Evolutionary conservation across 1,284 basidiomycete genomes (phyloP).

Genomic region (Melampsora americana): DNA sequence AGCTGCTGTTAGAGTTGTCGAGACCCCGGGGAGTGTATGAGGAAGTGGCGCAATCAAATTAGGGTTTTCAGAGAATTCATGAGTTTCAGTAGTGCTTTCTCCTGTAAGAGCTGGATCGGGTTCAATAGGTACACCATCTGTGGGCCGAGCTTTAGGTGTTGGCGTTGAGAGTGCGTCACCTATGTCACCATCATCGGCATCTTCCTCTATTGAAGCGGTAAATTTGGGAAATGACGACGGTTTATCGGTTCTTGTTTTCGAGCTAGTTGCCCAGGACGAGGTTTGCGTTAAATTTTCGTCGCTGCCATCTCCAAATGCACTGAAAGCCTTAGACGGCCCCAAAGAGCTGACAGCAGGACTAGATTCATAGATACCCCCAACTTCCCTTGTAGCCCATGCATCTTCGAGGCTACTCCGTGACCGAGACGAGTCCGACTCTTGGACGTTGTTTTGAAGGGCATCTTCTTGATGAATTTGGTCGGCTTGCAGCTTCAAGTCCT

Average conservation of each 20-base stretch:
- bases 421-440: slow-evolving; percentile 8
- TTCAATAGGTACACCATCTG: slow-evolving; percentile 50
- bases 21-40: slow-evolving; percentile 71
- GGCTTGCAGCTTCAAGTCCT: not conserved
- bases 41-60: slow-evolving; percentile 58
- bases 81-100: slow-evolving; percentile 46
- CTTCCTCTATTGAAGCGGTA: not conserved
- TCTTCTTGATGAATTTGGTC: not conserved
- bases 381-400: slow-evolving; percentile 17
- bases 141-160: slow-evolving; percentile 25
- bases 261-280: slow-evolving; percentile 19
- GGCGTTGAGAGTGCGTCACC: slow-evolving; percentile 5
- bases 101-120: slow-evolving; percentile 53
- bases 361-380: slow-evolving; percentile 14
- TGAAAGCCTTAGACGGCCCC: slow-evolving; percentile 3
- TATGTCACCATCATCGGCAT: not conserved
- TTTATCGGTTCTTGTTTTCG: not conserved
- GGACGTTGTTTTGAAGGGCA: not conserved
- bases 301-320: not conserved
- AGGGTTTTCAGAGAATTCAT: slow-evolving; percentile 54
- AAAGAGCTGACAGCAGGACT: not conserved
- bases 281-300: slow-evolving; percentile 15
- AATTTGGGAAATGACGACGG: slow-evolving; percentile 5
- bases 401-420: slow-evolving; percentile 28
- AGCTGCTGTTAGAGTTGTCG: slow-evolving; percentile 71